A percentile compares a stretch with the other conserved stretches of the same genome.
Evolutionary conservation across 257 asterid species (phyloP).

Genomic region (Coffea eugenioides): DNA sequence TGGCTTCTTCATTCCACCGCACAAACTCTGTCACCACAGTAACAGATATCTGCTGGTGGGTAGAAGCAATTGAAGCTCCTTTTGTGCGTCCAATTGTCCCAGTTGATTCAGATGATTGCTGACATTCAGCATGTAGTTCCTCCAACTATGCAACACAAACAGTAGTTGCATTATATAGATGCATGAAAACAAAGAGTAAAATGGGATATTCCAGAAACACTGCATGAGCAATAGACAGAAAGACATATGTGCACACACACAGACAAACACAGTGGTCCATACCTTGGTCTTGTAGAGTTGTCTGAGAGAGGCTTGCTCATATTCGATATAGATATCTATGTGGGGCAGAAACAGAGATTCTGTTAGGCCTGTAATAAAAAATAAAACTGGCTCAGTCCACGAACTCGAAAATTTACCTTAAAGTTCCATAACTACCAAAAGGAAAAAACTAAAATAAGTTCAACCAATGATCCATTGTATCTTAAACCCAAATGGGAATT

Average conservation of each 20-base stretch:
- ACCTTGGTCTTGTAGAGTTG: constrained; percentile 95
- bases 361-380: constrained; percentile 67
- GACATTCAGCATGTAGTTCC: constrained; percentile 79
- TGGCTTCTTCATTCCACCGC: constrained; percentile 98
- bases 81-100: constrained; percentile 96
- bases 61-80: constrained; percentile 86
- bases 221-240: constrained; percentile 9
- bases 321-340: constrained; percentile 83
- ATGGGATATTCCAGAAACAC: constrained; percentile 17
- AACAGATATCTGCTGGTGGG: constrained; percentile 89
- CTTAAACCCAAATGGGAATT: background rate
- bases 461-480: background rate
- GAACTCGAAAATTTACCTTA: background rate
- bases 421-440: background rate
- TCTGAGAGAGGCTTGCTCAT: constrained; percentile 90
- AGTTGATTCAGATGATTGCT: constrained; percentile 67
- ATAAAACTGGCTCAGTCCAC: constrained; percentile 14
- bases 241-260: background rate
- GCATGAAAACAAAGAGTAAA: constrained; percentile 13
- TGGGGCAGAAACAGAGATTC: constrained; percentile 93
- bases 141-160: constrained; percentile 64
- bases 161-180: constrained; percentile 12
- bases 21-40: constrained; percentile 95
- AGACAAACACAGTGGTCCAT: background rate
- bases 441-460: background rate